A percentile compares a stretch with the other conserved stretches of the same genome.
Evolutionary conservation across 2,329 filamentous ascomycete genomes (phyloP).

Genomic region (Ophiosphaerella herpotricha): DNA sequence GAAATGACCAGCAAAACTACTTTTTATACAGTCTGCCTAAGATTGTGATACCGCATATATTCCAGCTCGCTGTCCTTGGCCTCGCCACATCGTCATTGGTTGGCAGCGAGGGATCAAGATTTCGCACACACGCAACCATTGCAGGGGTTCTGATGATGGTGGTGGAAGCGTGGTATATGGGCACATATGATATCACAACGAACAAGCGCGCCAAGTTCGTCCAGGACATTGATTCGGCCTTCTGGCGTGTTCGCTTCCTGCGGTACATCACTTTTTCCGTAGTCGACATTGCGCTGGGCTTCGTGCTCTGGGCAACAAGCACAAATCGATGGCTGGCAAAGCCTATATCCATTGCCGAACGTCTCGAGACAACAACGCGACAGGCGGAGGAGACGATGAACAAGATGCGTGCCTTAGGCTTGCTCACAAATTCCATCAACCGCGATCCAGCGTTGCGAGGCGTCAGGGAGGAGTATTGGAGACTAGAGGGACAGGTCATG

Average conservation of each 20-base stretch:
- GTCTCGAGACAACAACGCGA: slow-evolving; percentile 64
- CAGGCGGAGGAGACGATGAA: slow-evolving; percentile 64
- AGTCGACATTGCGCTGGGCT: slow-evolving; percentile 67
- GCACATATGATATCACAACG: slow-evolving; percentile 66
- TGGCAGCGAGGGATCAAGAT: slow-evolving; percentile 66
- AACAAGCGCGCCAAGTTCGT: slow-evolving; percentile 66
- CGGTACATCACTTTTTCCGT: slow-evolving; percentile 68
- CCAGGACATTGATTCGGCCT: slow-evolving; percentile 69
- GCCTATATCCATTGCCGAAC: slow-evolving; percentile 65
- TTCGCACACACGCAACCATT: slow-evolving; percentile 73
- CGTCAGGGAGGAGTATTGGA: slow-evolving; percentile 76
- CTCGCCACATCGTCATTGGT: slow-evolving; percentile 73
- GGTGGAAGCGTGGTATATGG: slow-evolving; percentile 69
- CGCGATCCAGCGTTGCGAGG: slow-evolving; percentile 73
- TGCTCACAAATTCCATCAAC: slow-evolving; percentile 79
- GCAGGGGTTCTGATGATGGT: slow-evolving; percentile 62
- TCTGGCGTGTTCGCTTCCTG: slow-evolving; percentile 69
- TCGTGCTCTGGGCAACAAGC: slow-evolving; percentile 72
- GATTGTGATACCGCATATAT: slow-evolving; percentile 75
- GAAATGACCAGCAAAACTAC: slow-evolving; percentile 70
- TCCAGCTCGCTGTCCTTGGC: slow-evolving; percentile 74
- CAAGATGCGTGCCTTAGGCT: slow-evolving; percentile 72
- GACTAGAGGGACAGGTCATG: slow-evolving; percentile 73
- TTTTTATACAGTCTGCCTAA: slow-evolving; percentile 79
- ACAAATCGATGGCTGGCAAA: slow-evolving; percentile 78